A percentile compares a stretch with the other conserved stretches of the same genome.
phyloP scores from a whole-genome alignment of 306 rosid genomes.

The Cicer cuneatum region DNA sequence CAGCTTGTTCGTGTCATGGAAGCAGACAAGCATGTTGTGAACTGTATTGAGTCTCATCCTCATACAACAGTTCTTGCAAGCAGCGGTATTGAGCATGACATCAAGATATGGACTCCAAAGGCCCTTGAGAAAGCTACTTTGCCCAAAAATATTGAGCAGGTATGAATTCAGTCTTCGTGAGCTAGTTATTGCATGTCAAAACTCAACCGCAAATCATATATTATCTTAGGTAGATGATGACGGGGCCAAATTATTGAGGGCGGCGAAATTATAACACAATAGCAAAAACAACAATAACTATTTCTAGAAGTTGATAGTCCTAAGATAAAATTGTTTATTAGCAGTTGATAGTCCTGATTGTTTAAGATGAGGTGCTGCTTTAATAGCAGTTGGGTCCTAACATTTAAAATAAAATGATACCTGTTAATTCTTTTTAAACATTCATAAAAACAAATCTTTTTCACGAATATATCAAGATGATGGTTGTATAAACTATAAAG shows the following conservation, averaged over 20 bases:
- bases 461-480: background rate
- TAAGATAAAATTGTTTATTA: too few relatives aligned
- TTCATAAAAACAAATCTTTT: background rate
- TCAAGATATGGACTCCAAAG: conserved; percentile 94
- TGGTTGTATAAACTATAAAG: background rate
- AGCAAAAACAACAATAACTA: too few relatives aligned
- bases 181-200: conserved; percentile 35
- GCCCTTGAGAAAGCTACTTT: conserved; percentile 77
- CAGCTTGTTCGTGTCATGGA: conserved; percentile 92
- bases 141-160: conserved; percentile 79
- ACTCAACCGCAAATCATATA: conserved; percentile 37
- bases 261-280: too few relatives aligned
- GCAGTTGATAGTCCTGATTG: too few relatives aligned
- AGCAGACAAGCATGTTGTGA: conserved; percentile 82
- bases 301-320: too few relatives aligned
- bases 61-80: conserved; percentile 89
- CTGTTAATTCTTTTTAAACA: background rate
- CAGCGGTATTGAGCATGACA: conserved; percentile 84
- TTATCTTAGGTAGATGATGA: conserved; percentile 20
- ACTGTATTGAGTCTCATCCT: conserved; percentile 95
- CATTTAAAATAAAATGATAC: conserved; percentile 1
- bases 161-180: conserved; percentile 48
- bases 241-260: too few relatives aligned
- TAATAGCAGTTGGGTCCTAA: background rate
- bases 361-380: background rate